These are phyloP conservation scores for Emergomyces pasteurianus DNA, from an alignment of 2,329 filamentous ascomycete genomes.

Conservation along the genomic window DNA sequence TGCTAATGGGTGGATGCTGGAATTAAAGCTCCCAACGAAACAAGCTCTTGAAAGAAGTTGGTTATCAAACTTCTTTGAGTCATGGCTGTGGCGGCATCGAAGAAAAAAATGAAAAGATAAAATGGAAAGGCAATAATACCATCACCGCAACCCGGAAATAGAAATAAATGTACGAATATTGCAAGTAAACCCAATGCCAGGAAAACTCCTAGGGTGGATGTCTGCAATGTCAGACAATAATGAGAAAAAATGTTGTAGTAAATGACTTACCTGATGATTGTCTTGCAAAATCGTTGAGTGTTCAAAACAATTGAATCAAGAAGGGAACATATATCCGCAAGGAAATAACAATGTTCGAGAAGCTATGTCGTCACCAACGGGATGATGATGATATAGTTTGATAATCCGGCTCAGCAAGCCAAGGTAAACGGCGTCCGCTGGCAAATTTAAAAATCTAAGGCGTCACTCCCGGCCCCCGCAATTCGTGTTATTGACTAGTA, in stretches of 20 bases:
- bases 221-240: neutral
- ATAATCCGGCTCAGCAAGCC: neutral
- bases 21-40: neutral
- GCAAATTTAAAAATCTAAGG: neutral
- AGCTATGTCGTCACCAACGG: constrained; percentile 1
- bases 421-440: neutral
- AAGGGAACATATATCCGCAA: neutral
- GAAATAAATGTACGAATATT: neutral
- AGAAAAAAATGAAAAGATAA: neutral
- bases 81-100: neutral
- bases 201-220: too few species aligned
- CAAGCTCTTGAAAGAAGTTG: neutral
- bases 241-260: neutral
- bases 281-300: neutral
- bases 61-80: neutral
- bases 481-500: too few species aligned
- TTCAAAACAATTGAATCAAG: neutral
- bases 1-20: neutral
- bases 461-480: neutral
- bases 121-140: neutral
- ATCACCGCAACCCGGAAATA: neutral
- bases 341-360: neutral
- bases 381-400: neutral
- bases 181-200: neutral
- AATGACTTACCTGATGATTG: neutral